Conservation (phyloP, 192 early-diverging fungal species). For the Gryganskiella cystojenkinii region DNA sequence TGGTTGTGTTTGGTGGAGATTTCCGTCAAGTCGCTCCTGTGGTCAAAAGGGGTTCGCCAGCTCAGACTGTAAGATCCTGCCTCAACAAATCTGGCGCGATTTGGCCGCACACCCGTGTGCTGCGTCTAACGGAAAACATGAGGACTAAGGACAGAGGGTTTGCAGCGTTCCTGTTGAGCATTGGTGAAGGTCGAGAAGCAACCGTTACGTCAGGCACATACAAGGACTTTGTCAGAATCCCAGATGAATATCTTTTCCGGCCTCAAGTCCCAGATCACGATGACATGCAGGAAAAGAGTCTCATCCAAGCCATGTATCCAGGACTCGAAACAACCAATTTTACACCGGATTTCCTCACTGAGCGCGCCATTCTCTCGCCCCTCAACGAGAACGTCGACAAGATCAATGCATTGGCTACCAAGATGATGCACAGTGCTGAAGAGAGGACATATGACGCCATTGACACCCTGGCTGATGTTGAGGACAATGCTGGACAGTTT, state of each 20-base stretch:
- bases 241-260: not conserved
- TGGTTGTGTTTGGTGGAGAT: conserved; percentile 38
- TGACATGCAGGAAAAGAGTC: not conserved
- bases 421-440: not conserved
- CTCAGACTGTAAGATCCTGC: conserved; percentile 12
- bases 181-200: conserved; percentile 6
- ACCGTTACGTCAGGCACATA: conserved; percentile 1
- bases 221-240: conserved; percentile 12
- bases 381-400: conserved; percentile 1
- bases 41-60: conserved; percentile 5
- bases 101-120: not conserved
- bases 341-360: not conserved
- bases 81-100: conserved; percentile 10
- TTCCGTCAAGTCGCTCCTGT: conserved; percentile 43
- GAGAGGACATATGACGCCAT: too few species aligned
- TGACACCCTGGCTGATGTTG: too few species aligned
- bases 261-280: not conserved
- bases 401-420: not conserved
- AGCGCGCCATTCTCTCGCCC: not conserved
- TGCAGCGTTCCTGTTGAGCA: too few species aligned
- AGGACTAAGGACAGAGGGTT: not conserved
- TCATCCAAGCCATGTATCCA: not conserved
- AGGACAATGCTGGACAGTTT: too few species aligned
- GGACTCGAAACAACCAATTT: not conserved
- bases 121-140: not conserved